Conservation (phyloP, 2,329 filamentous ascomycete genomes). For the Fusarium algeriense region DNA sequence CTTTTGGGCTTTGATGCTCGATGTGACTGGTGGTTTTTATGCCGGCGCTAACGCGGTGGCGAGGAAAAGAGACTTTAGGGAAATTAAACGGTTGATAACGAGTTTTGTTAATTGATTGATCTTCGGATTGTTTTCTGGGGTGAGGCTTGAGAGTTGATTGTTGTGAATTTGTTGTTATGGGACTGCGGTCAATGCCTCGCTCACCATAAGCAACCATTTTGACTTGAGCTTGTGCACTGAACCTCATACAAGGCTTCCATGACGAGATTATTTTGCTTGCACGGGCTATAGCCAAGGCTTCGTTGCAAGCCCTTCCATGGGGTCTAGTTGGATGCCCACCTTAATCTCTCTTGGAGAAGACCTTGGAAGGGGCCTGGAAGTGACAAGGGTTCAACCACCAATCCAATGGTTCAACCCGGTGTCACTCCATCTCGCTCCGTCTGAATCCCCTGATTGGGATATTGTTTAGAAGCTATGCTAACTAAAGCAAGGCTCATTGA, state of each 20-base stretch:
- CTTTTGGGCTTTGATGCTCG: conserved; percentile 2
- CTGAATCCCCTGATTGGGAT: conserved; percentile 35
- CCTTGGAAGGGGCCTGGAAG: conserved; percentile 36
- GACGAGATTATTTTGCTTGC: conserved; percentile 18
- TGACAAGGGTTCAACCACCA: conserved; percentile 30
- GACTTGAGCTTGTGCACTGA: not conserved
- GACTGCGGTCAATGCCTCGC: conserved; percentile 16
- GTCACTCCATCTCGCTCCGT: conserved; percentile 36
- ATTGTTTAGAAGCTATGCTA: conserved; percentile 25
- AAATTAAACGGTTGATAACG: conserved; percentile 36
- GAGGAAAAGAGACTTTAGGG: conserved; percentile 33
- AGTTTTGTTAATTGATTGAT: conserved; percentile 4
- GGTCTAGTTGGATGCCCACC: conserved; percentile 37
- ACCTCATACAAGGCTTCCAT: conserved; percentile 27
- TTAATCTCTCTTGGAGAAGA: conserved; percentile 41
- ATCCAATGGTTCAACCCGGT: conserved; percentile 34
- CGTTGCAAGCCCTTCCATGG: conserved; percentile 29
- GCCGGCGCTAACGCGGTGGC: conserved; percentile 40
- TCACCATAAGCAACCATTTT: conserved; percentile 10
- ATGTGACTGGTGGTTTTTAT: conserved; percentile 28
- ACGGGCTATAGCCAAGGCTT: conserved; percentile 21
- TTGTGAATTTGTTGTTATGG: not conserved
- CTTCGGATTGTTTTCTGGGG: not conserved
- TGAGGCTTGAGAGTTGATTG: conserved; percentile 1
- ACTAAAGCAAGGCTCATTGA: conserved; percentile 28